Percentiles rank a stretch among this genome's conserved stretches.
phyloP scores from a whole-genome alignment of 2,329 filamentous ascomycete genomes.

The Proliferodiscus dingleyae region DNA sequence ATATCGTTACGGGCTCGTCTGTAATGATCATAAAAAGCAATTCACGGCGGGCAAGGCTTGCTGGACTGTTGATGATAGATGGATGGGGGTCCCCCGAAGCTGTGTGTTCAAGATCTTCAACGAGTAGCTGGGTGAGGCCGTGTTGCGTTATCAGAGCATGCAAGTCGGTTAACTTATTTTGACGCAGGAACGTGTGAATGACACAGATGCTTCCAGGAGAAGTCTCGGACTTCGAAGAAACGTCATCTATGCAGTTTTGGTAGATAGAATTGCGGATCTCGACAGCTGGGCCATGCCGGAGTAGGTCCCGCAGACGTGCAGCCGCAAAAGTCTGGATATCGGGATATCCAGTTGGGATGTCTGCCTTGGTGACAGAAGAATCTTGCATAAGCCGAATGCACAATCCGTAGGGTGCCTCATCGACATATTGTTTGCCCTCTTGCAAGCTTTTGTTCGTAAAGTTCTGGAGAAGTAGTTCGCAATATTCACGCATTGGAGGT shows the following conservation, averaged over 20 bases:
- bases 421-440: constrained; percentile 32
- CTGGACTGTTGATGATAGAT: constrained; percentile 35
- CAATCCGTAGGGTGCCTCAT: constrained; percentile 47
- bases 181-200: constrained; percentile 46
- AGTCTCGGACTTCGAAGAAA: constrained; percentile 56
- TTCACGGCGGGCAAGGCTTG: constrained; percentile 51
- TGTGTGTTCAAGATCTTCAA: constrained; percentile 57
- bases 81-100: constrained; percentile 19
- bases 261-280: constrained; percentile 60
- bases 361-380: constrained; percentile 52
- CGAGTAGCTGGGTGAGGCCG: constrained; percentile 54
- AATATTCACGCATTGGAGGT: constrained; percentile 55
- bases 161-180: constrained; percentile 46
- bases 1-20: constrained; percentile 57
- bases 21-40: constrained; percentile 55
- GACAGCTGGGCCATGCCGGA: constrained; percentile 48
- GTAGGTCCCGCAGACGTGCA: constrained; percentile 55
- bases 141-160: constrained; percentile 55
- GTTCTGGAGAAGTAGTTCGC: constrained; percentile 50
- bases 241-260: constrained; percentile 61
- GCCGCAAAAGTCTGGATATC: constrained; percentile 61
- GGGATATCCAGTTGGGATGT: constrained; percentile 51
- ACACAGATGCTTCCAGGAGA: constrained; percentile 71
- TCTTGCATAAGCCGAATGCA: constrained; percentile 68
- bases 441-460: constrained; percentile 41